Percentiles rank a stretch among this genome's conserved stretches.
phyloP scores from a whole-genome alignment of 1,139 yeast genomes.

The Diutina neorugosa region DNA sequence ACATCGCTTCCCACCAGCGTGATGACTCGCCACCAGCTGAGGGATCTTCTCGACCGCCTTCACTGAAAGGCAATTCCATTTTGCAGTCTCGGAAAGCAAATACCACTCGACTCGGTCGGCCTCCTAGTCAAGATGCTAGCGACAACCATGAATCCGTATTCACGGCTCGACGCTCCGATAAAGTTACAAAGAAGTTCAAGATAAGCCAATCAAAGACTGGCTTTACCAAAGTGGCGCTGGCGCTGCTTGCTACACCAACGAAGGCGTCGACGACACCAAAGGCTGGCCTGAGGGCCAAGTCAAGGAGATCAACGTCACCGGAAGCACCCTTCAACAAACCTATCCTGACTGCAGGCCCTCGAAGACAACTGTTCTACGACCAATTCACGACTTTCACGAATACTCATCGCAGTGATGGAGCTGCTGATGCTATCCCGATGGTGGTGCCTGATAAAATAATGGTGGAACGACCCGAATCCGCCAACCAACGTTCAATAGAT shows the following conservation, averaged over 20 bases:
- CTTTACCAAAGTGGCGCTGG: neutral
- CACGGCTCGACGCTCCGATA: neutral
- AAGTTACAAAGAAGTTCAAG: neutral
- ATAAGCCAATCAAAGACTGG: neutral
- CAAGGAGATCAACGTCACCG: neutral
- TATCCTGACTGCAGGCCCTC: neutral
- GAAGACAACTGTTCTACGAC: neutral
- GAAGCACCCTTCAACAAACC: neutral
- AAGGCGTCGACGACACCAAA: neutral
- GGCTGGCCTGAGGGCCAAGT: neutral
- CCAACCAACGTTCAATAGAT: neutral
- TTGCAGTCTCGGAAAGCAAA: neutral
- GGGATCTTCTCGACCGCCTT: neutral
- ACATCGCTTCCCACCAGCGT: neutral
- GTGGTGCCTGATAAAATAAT: neutral
- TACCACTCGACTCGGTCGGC: neutral
- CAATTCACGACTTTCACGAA: neutral
- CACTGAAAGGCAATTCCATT: neutral
- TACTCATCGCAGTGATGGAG: neutral
- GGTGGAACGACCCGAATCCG: neutral
- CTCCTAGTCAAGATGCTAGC: neutral
- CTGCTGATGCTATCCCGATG: neutral
- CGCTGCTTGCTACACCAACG: neutral
- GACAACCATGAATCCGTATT: neutral
- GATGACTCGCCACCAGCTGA: neutral